phyloP scores from a whole-genome alignment of 768 basidiomycete species.

The Boletus sp. region DNA sequence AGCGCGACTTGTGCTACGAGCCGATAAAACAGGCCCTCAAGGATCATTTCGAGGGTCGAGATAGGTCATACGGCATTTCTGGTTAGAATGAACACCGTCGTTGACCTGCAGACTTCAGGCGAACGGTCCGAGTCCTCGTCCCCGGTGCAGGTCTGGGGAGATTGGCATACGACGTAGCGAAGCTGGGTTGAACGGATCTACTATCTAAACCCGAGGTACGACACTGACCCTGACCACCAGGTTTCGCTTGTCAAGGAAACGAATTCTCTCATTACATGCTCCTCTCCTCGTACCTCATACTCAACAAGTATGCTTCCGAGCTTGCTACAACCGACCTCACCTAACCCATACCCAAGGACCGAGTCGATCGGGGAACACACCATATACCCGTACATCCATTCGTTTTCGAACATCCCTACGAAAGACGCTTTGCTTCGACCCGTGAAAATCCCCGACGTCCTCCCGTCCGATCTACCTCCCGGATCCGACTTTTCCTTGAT shows the following conservation, averaged over 20 bases:
- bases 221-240: constrained; percentile 38
- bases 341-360: constrained; percentile 44
- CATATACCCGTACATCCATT: constrained; percentile 88
- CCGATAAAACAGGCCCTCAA: constrained; percentile 80
- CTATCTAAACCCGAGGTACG: neutral
- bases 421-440: constrained; percentile 61
- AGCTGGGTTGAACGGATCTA: constrained; percentile 52
- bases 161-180: constrained; percentile 85
- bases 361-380: constrained; percentile 64
- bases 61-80: constrained; percentile 40
- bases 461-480: constrained; percentile 66
- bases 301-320: constrained; percentile 64
- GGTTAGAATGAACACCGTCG: too few species aligned
- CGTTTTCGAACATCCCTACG: constrained; percentile 79
- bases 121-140: constrained; percentile 70
- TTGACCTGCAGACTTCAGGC: constrained; percentile 32
- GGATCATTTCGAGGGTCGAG: constrained; percentile 49
- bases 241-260: constrained; percentile 90
- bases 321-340: neutral
- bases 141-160: constrained; percentile 90
- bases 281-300: constrained; percentile 80
- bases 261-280: constrained; percentile 98
- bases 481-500: constrained; percentile 78
- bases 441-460: constrained; percentile 79
- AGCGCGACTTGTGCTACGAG: constrained; percentile 76